A percentile compares a stretch with the other conserved stretches of the same genome.
These are phyloP conservation scores for Pelagomonas calceolata DNA, from an alignment of 108 stramenopile genomes.

Conservation along the genomic window DNA sequence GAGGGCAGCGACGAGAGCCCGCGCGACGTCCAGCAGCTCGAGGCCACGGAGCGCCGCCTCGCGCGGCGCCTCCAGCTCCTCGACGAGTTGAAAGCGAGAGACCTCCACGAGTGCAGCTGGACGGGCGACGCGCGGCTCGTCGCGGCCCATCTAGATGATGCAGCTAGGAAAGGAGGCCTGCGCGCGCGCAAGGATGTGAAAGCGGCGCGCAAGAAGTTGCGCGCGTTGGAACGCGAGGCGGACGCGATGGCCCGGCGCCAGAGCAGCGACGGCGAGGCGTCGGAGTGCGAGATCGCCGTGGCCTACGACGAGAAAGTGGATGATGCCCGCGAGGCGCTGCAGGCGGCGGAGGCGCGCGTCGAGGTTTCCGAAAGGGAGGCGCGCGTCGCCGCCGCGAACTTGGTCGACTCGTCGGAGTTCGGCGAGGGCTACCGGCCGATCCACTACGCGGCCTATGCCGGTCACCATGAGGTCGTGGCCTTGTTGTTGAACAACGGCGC, in stretches of 20 bases:
- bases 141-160: not conserved
- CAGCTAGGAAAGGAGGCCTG: not conserved
- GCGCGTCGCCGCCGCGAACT: not conserved
- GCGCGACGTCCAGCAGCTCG: too few species aligned
- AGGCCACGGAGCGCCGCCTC: too few species aligned
- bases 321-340: not conserved
- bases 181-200: too few species aligned
- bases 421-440: slow-evolving; percentile 10
- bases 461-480: slow-evolving; percentile 4
- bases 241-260: too few species aligned
- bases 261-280: not conserved
- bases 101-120: slow-evolving; percentile 15
- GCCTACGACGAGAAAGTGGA: not conserved
- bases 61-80: too few species aligned
- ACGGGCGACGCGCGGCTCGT: slow-evolving; percentile 7
- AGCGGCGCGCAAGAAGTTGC: too few species aligned
- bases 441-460: slow-evolving; percentile 21
- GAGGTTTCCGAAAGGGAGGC: not conserved
- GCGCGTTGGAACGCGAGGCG: too few species aligned
- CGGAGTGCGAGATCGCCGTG: slow-evolving; percentile 3
- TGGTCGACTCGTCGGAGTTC: slow-evolving; percentile 2
- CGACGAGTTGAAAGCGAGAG: not conserved
- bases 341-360: not conserved
- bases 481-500: not conserved
- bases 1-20: too few species aligned